These are phyloP conservation scores for Penicillium hesseltinei DNA, from an alignment of 2,329 filamentous ascomycete species.

Conservation along the genomic window DNA sequence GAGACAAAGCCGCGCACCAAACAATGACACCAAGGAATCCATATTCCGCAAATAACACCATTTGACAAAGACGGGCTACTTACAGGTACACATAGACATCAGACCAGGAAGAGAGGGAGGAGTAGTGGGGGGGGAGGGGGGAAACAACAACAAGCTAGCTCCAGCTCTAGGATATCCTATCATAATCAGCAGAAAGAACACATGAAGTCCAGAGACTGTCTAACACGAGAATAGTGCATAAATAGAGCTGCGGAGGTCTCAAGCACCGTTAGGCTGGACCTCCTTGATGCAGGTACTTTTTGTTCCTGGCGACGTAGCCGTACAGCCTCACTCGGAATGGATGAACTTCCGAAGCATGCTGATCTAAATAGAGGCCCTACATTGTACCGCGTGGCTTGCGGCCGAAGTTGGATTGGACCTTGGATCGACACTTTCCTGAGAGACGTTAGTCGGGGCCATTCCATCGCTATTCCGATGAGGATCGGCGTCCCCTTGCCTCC, in stretches of 20 bases:
- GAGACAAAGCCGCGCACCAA: too few species aligned
- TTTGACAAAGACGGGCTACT: too few species aligned
- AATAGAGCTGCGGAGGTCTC: not conserved
- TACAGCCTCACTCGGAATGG: not conserved
- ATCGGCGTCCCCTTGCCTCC: constrained; percentile 20
- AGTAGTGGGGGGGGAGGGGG: too few species aligned
- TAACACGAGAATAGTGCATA: constrained; percentile 2
- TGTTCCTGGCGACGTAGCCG: not conserved
- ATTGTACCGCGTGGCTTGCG: not conserved
- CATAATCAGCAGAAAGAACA: not conserved
- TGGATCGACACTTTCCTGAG: not conserved
- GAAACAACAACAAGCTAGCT: not conserved
- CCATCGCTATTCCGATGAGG: constrained; percentile 4
- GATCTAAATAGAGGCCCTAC: not conserved
- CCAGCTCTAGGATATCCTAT: not conserved
- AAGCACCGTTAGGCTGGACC: not conserved
- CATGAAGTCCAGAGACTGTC: not conserved
- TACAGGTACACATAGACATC: too few species aligned
- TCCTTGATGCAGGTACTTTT: not conserved
- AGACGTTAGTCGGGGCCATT: constrained; percentile 4
- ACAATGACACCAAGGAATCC: not conserved
- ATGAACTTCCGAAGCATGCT: not conserved
- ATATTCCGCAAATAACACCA: not conserved
- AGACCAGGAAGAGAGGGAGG: too few species aligned
- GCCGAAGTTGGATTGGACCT: not conserved